A percentile compares a stretch with the other conserved stretches of the same genome.
phyloP scores from a whole-genome alignment of 768 basidiomycete species.

The Suillus plorans region DNA sequence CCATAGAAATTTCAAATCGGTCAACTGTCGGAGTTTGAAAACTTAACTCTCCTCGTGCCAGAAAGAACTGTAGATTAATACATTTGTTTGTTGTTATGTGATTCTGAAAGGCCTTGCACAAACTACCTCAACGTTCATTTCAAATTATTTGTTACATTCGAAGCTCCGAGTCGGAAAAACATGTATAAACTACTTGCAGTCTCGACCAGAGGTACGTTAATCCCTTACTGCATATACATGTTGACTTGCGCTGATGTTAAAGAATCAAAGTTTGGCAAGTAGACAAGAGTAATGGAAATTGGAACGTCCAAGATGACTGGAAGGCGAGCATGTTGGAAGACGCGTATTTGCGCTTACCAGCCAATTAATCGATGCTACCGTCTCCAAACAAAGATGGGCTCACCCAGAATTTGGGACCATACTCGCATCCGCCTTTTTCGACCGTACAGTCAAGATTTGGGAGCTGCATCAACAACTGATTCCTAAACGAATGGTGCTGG shows the following conservation, averaged over 20 bases:
- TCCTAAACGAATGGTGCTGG: slow-evolving; percentile 23
- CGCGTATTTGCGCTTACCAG: neutral
- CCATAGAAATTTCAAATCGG: too few species aligned
- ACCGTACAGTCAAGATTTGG: slow-evolving; percentile 92
- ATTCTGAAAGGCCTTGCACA: slow-evolving; percentile 14
- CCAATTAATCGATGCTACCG: slow-evolving; percentile 63
- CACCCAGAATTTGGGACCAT: slow-evolving; percentile 91
- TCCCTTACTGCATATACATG: neutral
- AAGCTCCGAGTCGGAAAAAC: neutral
- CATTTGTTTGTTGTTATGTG: slow-evolving; percentile 17
- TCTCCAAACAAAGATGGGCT: slow-evolving; percentile 84
- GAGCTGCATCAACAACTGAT: slow-evolving; percentile 45
- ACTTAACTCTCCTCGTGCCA: too few species aligned
- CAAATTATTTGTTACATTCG: neutral
- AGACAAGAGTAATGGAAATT: slow-evolving; percentile 69
- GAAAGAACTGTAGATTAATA: too few species aligned
- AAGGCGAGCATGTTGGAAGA: slow-evolving; percentile 50
- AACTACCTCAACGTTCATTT: neutral
- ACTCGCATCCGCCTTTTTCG: slow-evolving; percentile 85
- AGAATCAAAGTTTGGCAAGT: slow-evolving; percentile 88
- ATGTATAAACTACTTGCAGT: slow-evolving; percentile 85
- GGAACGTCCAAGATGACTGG: slow-evolving; percentile 88
- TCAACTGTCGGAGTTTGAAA: too few species aligned
- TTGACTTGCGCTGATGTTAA: slow-evolving; percentile 15
- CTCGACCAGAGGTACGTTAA: slow-evolving; percentile 70